Conservation (phyloP, 805 yeast genomes). For the Zygosaccharomyces pseudorouxii region DNA sequence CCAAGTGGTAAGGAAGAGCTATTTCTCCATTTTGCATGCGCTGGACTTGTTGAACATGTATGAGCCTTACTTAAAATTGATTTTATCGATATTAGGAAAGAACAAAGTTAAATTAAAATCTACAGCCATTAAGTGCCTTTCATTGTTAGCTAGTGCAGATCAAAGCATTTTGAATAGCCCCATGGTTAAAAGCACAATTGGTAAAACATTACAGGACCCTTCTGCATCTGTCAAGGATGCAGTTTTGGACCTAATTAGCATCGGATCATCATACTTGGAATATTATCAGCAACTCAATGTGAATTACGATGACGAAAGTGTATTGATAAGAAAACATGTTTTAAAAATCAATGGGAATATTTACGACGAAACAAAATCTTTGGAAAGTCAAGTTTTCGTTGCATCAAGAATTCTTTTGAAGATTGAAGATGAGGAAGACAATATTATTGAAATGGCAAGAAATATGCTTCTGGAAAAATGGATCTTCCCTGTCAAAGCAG, state of each 20-base stretch:
- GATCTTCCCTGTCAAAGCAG: slow-evolving; percentile 26
- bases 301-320: slow-evolving; percentile 51
- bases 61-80: slow-evolving; percentile 48
- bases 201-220: slow-evolving; percentile 48
- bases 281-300: slow-evolving; percentile 47
- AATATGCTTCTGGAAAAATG: slow-evolving; percentile 37
- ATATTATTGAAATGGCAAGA: slow-evolving; percentile 42
- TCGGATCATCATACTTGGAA: slow-evolving; percentile 36
- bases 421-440: slow-evolving; percentile 67
- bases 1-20: slow-evolving; percentile 11
- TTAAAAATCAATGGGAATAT: slow-evolving; percentile 48
- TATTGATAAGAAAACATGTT: slow-evolving; percentile 60
- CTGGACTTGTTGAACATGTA: slow-evolving; percentile 38
- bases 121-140: slow-evolving; percentile 60
- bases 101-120: slow-evolving; percentile 51
- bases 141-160: slow-evolving; percentile 51
- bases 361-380: slow-evolving; percentile 37
- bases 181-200: slow-evolving; percentile 48
- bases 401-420: slow-evolving; percentile 50
- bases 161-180: slow-evolving; percentile 47
- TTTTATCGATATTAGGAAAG: slow-evolving; percentile 46
- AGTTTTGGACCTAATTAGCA: slow-evolving; percentile 56
- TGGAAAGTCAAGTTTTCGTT: slow-evolving; percentile 38
- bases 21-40: slow-evolving; percentile 22
- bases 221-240: slow-evolving; percentile 77